Evolutionary conservation across 306 rosid species (phyloP).

Genomic region (Lupinus albus): DNA sequence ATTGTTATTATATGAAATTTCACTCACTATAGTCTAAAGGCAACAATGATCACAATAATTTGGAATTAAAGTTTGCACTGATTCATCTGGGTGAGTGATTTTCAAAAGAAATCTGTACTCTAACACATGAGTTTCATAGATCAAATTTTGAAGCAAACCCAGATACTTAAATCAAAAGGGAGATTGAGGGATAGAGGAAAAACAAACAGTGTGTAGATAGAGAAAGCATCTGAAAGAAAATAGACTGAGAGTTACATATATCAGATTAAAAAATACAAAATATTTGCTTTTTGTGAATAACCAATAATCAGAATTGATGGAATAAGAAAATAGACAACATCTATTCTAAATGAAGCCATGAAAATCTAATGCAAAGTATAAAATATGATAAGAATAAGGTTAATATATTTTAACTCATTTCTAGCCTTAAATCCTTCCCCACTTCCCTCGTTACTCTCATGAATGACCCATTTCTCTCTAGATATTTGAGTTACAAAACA

Average conservation of each 20-base stretch:
- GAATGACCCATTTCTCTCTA: slow-evolving; percentile 14
- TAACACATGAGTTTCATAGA: background rate
- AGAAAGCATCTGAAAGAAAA: background rate
- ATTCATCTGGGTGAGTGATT: background rate
- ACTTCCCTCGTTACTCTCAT: slow-evolving; percentile 62
- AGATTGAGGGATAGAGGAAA: too few species aligned
- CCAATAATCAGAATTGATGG: too few species aligned
- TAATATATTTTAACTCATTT: slow-evolving; percentile 23
- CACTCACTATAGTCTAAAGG: too few species aligned
- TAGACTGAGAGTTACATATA: background rate
- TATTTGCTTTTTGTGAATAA: too few species aligned
- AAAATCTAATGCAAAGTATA: slow-evolving; percentile 58
- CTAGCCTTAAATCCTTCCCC: slow-evolving; percentile 68
- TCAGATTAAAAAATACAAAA: too few species aligned
- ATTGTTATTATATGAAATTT: slow-evolving; percentile 36
- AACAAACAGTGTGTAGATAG: too few species aligned
- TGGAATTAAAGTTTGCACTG: too few species aligned
- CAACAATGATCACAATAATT: too few species aligned
- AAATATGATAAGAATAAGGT: slow-evolving; percentile 19
- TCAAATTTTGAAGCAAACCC: background rate
- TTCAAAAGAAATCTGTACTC: background rate
- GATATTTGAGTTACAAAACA: too few species aligned
- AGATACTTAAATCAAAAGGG: too few species aligned
- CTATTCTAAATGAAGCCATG: slow-evolving; percentile 47
- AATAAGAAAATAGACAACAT: background rate